Base-by-base conservation (phyloP, 768 basidiomycete species). In the Pleurotus giganteus region DNA sequence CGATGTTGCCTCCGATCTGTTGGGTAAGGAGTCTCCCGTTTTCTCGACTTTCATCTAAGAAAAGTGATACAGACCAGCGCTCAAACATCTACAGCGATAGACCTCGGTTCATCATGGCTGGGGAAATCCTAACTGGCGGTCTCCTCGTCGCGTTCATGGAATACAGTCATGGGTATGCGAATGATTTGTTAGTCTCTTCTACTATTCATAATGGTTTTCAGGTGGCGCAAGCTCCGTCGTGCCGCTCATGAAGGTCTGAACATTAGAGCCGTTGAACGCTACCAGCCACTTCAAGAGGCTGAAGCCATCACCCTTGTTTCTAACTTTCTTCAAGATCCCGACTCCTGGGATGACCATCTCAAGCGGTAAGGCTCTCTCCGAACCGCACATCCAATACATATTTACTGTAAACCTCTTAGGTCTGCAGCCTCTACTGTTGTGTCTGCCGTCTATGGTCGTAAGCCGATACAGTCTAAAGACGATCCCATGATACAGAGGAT, bases 41-140 rank as follows among this genome's bases (percentile, higher is more conserved):
- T 21, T 12, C 28, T 17, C 17, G 15, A 27, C 39, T 52, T 52
- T 12, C 11, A 7, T 39, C 13, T 13, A 7, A 6, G 11, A 15
- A 7, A 12, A 6, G 12, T 23, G 11, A n/a, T 54, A 34, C 70
- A 17, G 72, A 73, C 19, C 61, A 63, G 13, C 63, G 72, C 6
- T 56, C 63, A 11, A 47, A 31, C 3, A 68, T 64, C 26, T 69
- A 71, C 53, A 60, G 58, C 6, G 66, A 67, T 43, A 52, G 67
- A 4, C 67, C 65, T 1, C 57, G 34, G 2, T 57, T 44, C 56
- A 66, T 71, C 21, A 61, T 74, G 13, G 65, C 62, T 1, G 11
- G 46, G 8, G 67, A 72, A 6, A 61, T 71, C 21, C 58, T 72
- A 24, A 65, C 66, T 5, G 65, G 67, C 12, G 69, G 71, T 2